Conservation (phyloP, 2,329 filamentous ascomycete species). For the Cercospora brassicicola region DNA sequence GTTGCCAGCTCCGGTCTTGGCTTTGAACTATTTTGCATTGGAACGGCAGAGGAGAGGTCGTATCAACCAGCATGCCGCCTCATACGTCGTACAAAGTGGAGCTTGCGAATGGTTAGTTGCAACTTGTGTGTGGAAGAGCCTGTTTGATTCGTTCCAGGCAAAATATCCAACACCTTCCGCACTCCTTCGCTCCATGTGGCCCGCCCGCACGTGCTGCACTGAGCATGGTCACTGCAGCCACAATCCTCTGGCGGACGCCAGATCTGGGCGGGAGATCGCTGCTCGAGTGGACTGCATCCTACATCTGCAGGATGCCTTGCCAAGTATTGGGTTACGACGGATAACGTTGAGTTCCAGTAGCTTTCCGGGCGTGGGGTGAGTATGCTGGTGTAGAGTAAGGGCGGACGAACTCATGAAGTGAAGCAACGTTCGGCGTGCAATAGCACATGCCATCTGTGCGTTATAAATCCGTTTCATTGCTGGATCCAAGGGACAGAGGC, state of each 20-base stretch:
- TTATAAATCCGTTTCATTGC: background rate
- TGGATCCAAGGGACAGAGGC: background rate
- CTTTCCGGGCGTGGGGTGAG: background rate
- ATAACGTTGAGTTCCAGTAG: background rate
- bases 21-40: background rate
- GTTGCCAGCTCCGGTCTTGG: background rate
- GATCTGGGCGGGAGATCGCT: background rate
- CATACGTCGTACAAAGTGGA: background rate
- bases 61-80: background rate
- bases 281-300: background rate
- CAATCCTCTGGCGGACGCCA: background rate
- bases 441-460: background rate
- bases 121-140: background rate
- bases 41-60: background rate
- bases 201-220: background rate
- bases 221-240: background rate
- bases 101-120: background rate
- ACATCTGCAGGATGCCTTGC: background rate
- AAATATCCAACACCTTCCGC: background rate
- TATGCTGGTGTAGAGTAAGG: background rate
- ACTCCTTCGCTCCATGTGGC: background rate
- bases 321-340: background rate
- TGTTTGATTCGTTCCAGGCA: background rate
- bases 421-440: background rate
- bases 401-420: background rate